phyloP scores from a whole-genome alignment of 805 yeast species.

The Metahyphopichia silvanorum region DNA sequence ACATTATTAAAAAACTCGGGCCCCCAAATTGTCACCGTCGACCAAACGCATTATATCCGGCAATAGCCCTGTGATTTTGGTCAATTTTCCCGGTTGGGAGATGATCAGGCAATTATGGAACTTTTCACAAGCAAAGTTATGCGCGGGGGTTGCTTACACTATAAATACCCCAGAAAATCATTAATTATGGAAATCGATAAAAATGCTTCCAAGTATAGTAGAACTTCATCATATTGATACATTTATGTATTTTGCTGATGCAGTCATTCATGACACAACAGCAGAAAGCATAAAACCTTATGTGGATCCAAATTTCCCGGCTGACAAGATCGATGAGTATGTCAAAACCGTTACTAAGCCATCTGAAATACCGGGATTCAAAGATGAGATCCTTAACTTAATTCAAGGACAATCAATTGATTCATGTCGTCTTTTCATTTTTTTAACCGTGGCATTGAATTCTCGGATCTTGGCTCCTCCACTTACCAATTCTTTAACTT shows the following conservation, averaged over 20 bases:
- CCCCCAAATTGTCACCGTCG: too few species aligned
- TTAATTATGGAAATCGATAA: too few species aligned
- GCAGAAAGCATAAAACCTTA: conserved; percentile 23
- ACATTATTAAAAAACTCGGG: too few species aligned
- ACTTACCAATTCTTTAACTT: conserved; percentile 31
- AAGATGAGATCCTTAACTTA: conserved; percentile 10
- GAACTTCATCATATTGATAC: conserved; percentile 23
- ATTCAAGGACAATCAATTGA: conserved; percentile 12
- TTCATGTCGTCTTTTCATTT: conserved; percentile 18
- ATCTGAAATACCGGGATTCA: conserved; percentile 25
- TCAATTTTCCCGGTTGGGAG: too few species aligned
- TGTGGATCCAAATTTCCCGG: conserved; percentile 22
- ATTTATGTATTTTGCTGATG: conserved; percentile 30
- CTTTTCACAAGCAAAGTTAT: too few species aligned
- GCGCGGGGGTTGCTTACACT: too few species aligned
- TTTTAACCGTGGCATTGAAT: conserved; percentile 23
- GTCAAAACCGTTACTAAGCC: conserved; percentile 21
- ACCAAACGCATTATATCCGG: too few species aligned
- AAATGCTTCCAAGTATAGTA: background rate
- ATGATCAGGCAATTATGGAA: too few species aligned
- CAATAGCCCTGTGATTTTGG: too few species aligned
- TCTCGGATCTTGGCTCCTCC: conserved; percentile 29
- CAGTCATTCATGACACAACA: conserved; percentile 27
- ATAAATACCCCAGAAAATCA: too few species aligned
- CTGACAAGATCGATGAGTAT: conserved; percentile 27